These are phyloP conservation scores for Phascolomyces articulosus DNA, from an alignment of 371 early-diverging fungal species.

Conservation along the genomic window DNA sequence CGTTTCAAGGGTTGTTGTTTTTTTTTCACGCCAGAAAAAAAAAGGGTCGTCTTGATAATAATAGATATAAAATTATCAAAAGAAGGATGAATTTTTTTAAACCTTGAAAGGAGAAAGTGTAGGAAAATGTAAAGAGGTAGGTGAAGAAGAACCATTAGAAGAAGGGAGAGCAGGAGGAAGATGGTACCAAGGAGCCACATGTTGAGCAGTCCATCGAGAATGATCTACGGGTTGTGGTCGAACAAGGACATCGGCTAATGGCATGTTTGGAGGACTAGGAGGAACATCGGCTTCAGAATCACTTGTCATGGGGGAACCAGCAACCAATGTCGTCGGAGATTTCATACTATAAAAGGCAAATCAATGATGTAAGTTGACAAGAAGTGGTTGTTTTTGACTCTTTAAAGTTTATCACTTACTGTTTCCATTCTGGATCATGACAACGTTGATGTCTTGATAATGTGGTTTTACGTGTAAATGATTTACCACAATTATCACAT, in stretches of 20 bases:
- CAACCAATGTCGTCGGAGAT: conserved; percentile 11
- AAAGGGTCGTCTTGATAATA: no score
- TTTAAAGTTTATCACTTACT: conserved; percentile 25
- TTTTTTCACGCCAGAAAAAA: no score
- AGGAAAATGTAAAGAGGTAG: background rate
- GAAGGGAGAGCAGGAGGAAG: background rate
- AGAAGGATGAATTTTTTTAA: no score
- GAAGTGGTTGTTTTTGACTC: no score
- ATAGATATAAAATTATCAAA: no score
- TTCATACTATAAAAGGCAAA: conserved; percentile 14
- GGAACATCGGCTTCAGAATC: conserved; percentile 20
- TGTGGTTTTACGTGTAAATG: conserved; percentile 72
- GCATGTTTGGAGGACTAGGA: conserved; percentile 14
- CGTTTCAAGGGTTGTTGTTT: no score
- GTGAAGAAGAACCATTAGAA: background rate
- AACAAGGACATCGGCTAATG: conserved; percentile 8
- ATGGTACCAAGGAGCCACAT: conserved; percentile 1
- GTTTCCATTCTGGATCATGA: conserved; percentile 30
- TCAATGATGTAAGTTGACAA: background rate
- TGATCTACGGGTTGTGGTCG: conserved; percentile 18
- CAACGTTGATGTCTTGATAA: conserved; percentile 68
- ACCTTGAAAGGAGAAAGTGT: background rate
- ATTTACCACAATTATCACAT: conserved; percentile 59
- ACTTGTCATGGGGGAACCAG: conserved; percentile 17
- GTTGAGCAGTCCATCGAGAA: conserved; percentile 14